These are phyloP conservation scores for Tolypocladium pustulatum DNA, from an alignment of 2,329 filamentous ascomycete species.

Conservation along the genomic window DNA sequence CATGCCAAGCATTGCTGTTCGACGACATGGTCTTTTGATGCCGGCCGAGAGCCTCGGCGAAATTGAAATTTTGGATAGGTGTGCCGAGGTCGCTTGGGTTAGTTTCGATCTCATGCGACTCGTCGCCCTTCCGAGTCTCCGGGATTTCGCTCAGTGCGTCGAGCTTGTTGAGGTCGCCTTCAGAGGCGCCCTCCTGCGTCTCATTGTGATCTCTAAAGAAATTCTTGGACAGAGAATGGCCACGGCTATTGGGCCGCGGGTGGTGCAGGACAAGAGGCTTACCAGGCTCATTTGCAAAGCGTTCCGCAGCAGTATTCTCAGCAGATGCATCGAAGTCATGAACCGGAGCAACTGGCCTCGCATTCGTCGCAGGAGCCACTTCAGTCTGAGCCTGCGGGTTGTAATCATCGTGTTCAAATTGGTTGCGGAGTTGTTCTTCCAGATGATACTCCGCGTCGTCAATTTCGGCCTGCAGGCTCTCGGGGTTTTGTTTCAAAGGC, in stretches of 20 bases:
- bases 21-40: conserved; percentile 47
- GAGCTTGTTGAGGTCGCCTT: conserved; percentile 27
- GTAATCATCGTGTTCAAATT: conserved; percentile 70
- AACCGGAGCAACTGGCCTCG: conserved; percentile 13
- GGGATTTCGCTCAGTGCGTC: conserved; percentile 29
- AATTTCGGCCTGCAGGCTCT: conserved; percentile 77
- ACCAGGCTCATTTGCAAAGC: conserved; percentile 42
- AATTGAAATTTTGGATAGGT: conserved; percentile 41
- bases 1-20: conserved; percentile 53
- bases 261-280: conserved; percentile 55
- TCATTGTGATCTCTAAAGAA: conserved; percentile 50
- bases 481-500: conserved; percentile 34
- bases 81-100: conserved; percentile 65
- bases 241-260: conserved; percentile 62
- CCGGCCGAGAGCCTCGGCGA: conserved; percentile 29
- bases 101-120: conserved; percentile 58
- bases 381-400: conserved; percentile 46
- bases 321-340: conserved; percentile 35
- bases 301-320: conserved; percentile 36
- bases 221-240: conserved; percentile 59
- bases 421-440: conserved; percentile 67
- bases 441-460: conserved; percentile 79
- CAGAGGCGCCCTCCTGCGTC: conserved; percentile 24
- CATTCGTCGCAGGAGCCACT: conserved; percentile 10
- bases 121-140: conserved; percentile 32